Base-by-base conservation (phyloP, 306 rosid genomes). In the Quercus ilex region DNA sequence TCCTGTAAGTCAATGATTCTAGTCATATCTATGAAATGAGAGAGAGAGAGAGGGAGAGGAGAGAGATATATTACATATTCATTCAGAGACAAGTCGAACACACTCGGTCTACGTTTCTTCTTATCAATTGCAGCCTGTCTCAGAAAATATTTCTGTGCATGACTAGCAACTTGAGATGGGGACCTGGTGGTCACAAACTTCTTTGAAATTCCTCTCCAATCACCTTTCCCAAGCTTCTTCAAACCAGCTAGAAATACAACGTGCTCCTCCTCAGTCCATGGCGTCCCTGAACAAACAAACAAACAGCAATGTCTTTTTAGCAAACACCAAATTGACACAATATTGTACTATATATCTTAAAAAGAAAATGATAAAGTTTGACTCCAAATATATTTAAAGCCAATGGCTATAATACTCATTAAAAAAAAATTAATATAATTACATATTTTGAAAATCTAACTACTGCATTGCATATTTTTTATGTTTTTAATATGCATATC, bases 91-190 rank as follows among this genome's bases (percentile, higher is more conserved):
- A 90, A 83, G 77, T 90, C 94, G 52, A 90, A 90, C 30, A 85
- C 84, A 73, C 94, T 90, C 30, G 87, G 77, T 83, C 90, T 81
- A 41, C 85, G 91, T 64, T 82, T 88, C 74, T 78, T 83, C 78
- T 69, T 85, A 17, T 87, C 82, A 26, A 62, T 75, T 1, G 84
- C 71, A n/a, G 83, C 78, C 4, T 74, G 79, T 69, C 91, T 81
- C 19, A 87, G 81, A 76, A 87, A 90, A 49, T 85, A 88, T 56
- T 91, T 91, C 53, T 89, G 97, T 1, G 96, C 96, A 79, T 91
- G 96, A n/a, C 92, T 91, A 0, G 93, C 93, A 55, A 91, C 90
- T 38, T 91, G 96, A 0, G 90, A 84, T 8, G 93, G 85, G 19
- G 89, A 83, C 69, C 90, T 87, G 3, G 89, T 86, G 1, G 71